Evolutionary conservation across 1,139 yeast genomes (phyloP), one percentile per base, ranked within the genome.

Genomic region (Scheffersomyces illinoinensis): DNA sequence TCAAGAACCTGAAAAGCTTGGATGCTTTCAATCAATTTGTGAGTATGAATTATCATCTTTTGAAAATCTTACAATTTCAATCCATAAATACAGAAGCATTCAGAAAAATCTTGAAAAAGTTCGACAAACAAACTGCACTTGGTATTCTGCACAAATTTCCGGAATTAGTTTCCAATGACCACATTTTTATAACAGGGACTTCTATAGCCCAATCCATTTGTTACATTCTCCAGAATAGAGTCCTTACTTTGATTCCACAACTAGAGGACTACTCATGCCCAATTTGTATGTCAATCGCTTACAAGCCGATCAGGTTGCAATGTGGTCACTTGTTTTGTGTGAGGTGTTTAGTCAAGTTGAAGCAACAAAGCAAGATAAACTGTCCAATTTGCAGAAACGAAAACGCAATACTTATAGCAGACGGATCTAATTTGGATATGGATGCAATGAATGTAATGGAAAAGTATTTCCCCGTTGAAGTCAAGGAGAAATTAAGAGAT

Each of bases 231-330:
- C 85, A 88, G 51, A 76, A 77, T 19, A 80, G 85, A 14, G 71
- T 89, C 17, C 70, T 89, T 49, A 81, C 83, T 20, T 70, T 89
- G 3, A 77, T 89, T 0, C 95, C 95, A 0, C 93, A 89, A 69
- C 73, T 89, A 19, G 93, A 89, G 56, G 95, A 89, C 68, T 89
- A 87, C 66, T 77, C 85, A 2, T 89, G 95, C 68, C 93, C 93
- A 0, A 85, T 89, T 8, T 89, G 95, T 68, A 83, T 85, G 71
- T 80, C 84, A 4, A 81, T 89, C 51, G 92, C 93, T 0, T 89
- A 82, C 71, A 88, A 88, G 66, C 95, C 95, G 0, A 87, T 89
- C 54, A 72, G 86, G 55, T 75, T 89, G 23, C 73, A 73, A 14
- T 89, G 95, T 70, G 82, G 83, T 1, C 95, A 89, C 68, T 74